Evolutionary conservation across 805 yeast genomes (phyloP).

Genomic region (Myxozyma udenii): DNA sequence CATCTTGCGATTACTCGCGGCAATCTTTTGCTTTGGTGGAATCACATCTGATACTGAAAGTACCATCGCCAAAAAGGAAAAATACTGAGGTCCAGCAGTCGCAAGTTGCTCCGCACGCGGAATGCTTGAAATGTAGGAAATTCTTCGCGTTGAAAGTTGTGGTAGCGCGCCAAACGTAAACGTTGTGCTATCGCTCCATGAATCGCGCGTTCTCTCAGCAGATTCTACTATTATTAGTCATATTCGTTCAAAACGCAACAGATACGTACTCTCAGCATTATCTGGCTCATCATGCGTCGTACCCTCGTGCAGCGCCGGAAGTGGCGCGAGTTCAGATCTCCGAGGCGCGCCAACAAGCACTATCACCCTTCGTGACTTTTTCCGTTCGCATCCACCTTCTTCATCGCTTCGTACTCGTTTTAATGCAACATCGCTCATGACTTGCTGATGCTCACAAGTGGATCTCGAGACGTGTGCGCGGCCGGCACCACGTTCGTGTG

Average conservation of each 20-base stretch:
- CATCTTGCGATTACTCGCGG: neutral
- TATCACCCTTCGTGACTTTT: neutral
- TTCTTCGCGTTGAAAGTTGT: neutral
- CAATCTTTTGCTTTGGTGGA: neutral
- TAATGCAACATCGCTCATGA: no score
- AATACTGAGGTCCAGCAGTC: slow-evolving; percentile 6
- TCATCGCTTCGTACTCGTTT: neutral
- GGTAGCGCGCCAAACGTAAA: neutral
- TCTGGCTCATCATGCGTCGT: no score
- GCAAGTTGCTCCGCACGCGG: slow-evolving; percentile 6
- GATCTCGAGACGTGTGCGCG: no score
- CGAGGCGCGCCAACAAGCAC: slow-evolving; percentile 13
- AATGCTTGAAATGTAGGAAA: slow-evolving; percentile 8
- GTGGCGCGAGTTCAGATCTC: neutral
- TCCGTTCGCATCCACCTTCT: neutral
- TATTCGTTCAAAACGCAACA: no score
- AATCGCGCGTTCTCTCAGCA: no score
- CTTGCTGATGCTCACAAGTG: no score
- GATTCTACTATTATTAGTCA: no score
- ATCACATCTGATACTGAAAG: slow-evolving; percentile 1
- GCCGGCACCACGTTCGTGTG: no score
- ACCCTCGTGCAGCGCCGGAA: no score
- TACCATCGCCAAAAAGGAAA: slow-evolving; percentile 14
- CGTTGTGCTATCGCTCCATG: no score
- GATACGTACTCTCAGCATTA: no score